Conservation (phyloP, 495 filamentous ascomycete genomes). For the Hamigera avellanea region DNA sequence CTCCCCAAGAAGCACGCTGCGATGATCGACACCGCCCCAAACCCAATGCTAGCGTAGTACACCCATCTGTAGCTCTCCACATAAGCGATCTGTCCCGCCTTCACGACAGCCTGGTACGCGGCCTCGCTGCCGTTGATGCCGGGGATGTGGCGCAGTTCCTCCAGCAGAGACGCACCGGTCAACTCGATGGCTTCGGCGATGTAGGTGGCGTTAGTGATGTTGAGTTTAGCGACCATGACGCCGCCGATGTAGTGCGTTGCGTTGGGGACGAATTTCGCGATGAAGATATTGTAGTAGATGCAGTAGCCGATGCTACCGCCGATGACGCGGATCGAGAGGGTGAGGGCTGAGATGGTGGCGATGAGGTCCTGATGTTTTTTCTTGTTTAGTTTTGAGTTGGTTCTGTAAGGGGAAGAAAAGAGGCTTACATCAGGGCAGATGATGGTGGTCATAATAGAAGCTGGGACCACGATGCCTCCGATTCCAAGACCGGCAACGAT, state of each 20-base stretch:
- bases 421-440: conserved; percentile 54
- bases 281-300: conserved; percentile 68
- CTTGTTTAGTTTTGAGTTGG: no score
- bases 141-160: conserved; percentile 40
- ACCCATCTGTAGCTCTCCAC: conserved; percentile 54
- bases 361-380: conserved; percentile 61
- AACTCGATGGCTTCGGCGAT: conserved; percentile 41
- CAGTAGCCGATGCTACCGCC: conserved; percentile 62
- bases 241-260: conserved; percentile 41
- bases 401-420: no score
- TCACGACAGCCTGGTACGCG: conserved; percentile 45
- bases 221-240: conserved; percentile 37
- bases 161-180: conserved; percentile 43
- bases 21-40: conserved; percentile 50
- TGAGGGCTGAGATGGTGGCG: conserved; percentile 63
- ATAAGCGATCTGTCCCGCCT: conserved; percentile 51
- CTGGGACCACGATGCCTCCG: conserved; percentile 62
- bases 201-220: conserved; percentile 36
- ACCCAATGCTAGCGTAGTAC: conserved; percentile 57
- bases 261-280: conserved; percentile 47
- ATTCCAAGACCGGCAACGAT: conserved; percentile 57
- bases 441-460: conserved; percentile 60
- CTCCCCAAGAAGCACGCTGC: conserved; percentile 52
- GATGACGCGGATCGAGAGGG: conserved; percentile 59
- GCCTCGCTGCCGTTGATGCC: conserved; percentile 43